Base-by-base conservation (phyloP, 345 rosid species). In the Salix suchowensis region DNA sequence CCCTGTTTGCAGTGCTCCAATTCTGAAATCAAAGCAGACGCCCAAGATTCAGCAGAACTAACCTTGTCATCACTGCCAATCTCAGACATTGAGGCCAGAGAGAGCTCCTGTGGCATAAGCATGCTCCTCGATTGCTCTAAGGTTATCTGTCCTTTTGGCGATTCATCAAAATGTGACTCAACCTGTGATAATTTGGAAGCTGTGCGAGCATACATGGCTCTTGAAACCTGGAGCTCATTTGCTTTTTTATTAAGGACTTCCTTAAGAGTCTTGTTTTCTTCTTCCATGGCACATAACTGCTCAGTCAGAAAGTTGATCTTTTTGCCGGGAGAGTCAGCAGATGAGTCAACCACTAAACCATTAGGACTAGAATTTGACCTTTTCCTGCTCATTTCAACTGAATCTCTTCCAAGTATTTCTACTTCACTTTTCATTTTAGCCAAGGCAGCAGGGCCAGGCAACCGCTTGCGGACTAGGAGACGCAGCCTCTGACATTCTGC, bases 401-500 rank as follows among this genome's bases (percentile, higher is more conserved):
- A 84, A 70, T 86, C 90, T 72, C 82, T 82, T 75, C 93, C 95
- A 79, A 89, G 85, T 76, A 89, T 78, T 79, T 91, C 97, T 74
- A 87, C 98, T 82, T 95, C 97, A 65, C 77, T 91, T 76, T 81
- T 90, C 96, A 91, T 93, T 83, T 93, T 91, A 2, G 91, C 87
- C 82, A 93, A 4, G 62, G 97, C 85, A 68, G 93, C 97, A 0
- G 97, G 96, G 72, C 96, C 97, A 0, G 98, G 98, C 75, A 93
- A 83, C 58, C 94, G 84, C 85, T 96, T 96, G 74, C 91, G 85
- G 40, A 96, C 97, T 26, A 93, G 85, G 40, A 92, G 60, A 34
- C 97, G 90, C 66, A 96, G 82, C 88, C 96, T 85, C 75, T 92
- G 98, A 83, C 97, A 93, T 84, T 96, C 99, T 60, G 91, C 81